A percentile compares a stretch with the other conserved stretches of the same genome.
phyloP scores from a whole-genome alignment of 257 asterid species.

The Solanum habrochaites region DNA sequence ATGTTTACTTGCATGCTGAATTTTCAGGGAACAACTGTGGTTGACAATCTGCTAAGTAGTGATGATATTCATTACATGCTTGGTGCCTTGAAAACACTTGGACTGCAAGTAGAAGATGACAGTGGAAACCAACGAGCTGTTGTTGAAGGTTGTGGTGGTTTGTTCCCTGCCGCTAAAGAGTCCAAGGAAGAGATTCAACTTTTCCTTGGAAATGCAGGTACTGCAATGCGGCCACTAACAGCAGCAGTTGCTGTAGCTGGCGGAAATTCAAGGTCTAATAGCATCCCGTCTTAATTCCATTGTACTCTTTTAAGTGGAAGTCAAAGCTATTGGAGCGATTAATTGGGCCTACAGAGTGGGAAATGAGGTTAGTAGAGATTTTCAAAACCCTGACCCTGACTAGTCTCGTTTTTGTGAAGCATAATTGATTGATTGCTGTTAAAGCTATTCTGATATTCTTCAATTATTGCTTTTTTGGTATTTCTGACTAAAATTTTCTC shows the following conservation, averaged over 20 bases:
- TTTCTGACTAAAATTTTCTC: neutral
- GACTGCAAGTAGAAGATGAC: slow-evolving; percentile 71
- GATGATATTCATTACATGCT: slow-evolving; percentile 94
- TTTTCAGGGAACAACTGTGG: slow-evolving; percentile 77
- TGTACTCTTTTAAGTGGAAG: neutral
- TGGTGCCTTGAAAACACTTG: slow-evolving; percentile 84
- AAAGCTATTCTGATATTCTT: neutral
- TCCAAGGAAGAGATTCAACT: slow-evolving; percentile 73
- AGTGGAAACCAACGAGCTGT: slow-evolving; percentile 50
- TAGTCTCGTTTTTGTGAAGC: neutral
- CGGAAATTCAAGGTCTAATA: slow-evolving; percentile 64
- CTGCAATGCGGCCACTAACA: slow-evolving; percentile 96
- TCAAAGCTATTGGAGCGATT: neutral
- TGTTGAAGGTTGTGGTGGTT: slow-evolving; percentile 81
- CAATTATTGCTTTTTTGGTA: neutral
- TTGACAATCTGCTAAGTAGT: slow-evolving; percentile 78
- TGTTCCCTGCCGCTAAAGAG: slow-evolving; percentile 69
- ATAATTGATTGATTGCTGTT: neutral
- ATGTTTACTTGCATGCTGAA: neutral
- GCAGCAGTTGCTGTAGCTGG: slow-evolving; percentile 97
- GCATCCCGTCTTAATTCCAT: neutral
- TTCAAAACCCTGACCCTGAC: neutral
- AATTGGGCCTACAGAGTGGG: neutral
- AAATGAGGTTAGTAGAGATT: neutral
- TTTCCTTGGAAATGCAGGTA: slow-evolving; percentile 98